Evolutionary conservation across 768 basidiomycete species (phyloP), one percentile per base, ranked within the genome.

Genomic region (Leucosporidium scottii): DNA sequence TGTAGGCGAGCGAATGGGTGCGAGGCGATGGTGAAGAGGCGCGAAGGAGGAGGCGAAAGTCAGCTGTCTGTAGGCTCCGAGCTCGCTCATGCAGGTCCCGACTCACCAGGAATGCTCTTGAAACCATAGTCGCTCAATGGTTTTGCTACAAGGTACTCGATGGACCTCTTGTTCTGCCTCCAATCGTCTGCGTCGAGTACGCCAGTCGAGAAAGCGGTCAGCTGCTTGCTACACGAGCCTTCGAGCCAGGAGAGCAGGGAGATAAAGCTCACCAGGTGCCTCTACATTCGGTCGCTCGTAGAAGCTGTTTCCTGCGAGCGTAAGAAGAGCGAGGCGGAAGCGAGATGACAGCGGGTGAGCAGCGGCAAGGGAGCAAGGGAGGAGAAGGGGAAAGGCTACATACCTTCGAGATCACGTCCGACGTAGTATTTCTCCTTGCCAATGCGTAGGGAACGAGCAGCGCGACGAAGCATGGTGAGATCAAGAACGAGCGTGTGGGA

Each of bases 291-390:
- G 74, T 6, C 61, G 53, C 53, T 74, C 74, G 31, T 65, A 74
- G 65, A 73, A 74, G 23, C 65, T 20, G 66, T 74, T 74, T 15
- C 74, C 74, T 74, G 62, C 36, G 27, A 20, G 12, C n/a, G 20
- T 30, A 53, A 58, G 39, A 49, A 10, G 48, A 47, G 44, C 5
- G 34, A 36, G 34, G 34, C 39, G 39, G 39, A 44, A 13, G 39
- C 23, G 34, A 20, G 39, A 34, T 9, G 27, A 9, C 56, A 51
- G 53, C 56, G 34, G 36, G 53, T 36, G 34, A 47, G 23, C 60
- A 59, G 36, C 36, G 53, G 30, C 49, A 51, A 27, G 13, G 25
- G 28, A 21, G 64, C 30, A 23, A n/a, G 9, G n/a, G 34, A n/a
- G 3, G 44, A 18, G 48, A 48, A 20, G 25, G 36, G 48, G 36